Conservation (phyloP, 1,139 yeast genomes). For the Debaryomyces robertsiae region DNA sequence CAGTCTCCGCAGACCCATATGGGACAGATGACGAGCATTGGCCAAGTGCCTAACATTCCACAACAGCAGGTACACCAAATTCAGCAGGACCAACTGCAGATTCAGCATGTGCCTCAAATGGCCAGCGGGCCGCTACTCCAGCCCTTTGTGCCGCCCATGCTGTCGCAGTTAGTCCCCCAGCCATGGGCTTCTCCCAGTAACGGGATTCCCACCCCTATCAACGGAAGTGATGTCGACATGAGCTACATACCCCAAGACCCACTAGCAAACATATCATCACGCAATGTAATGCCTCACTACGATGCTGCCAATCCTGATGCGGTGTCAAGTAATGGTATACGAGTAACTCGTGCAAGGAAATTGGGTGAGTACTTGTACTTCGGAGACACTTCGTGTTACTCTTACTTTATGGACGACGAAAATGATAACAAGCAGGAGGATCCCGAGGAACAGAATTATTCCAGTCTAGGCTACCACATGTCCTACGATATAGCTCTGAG, state of each 20-base stretch:
- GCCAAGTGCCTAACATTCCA: neutral
- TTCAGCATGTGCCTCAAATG: neutral
- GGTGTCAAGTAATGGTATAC: constrained; percentile 9
- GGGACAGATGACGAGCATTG: neutral
- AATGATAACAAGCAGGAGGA: neutral
- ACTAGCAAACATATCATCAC: constrained; percentile 10
- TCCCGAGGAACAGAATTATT: constrained; percentile 3
- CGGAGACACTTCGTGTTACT: constrained; percentile 15
- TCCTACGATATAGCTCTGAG: constrained; percentile 12
- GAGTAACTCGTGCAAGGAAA: constrained; percentile 3
- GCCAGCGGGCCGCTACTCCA: neutral
- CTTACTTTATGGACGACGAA: constrained; percentile 12
- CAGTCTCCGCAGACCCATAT: neutral
- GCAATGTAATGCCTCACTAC: constrained; percentile 11
- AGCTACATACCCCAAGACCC: constrained; percentile 13
- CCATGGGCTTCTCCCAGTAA: neutral
- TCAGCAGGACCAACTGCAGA: neutral
- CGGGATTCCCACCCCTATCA: constrained; percentile 5
- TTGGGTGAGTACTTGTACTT: constrained; percentile 12
- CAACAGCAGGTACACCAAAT: constrained; percentile 1
- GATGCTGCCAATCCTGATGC: constrained; percentile 3
- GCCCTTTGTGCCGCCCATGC: neutral
- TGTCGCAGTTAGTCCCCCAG: neutral
- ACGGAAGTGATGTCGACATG: neutral
- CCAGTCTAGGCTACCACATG: constrained; percentile 4